These are phyloP conservation scores for Plectosphaerella sp. DNA, from an alignment of 2,329 filamentous ascomycete species.

Conservation along the genomic window DNA sequence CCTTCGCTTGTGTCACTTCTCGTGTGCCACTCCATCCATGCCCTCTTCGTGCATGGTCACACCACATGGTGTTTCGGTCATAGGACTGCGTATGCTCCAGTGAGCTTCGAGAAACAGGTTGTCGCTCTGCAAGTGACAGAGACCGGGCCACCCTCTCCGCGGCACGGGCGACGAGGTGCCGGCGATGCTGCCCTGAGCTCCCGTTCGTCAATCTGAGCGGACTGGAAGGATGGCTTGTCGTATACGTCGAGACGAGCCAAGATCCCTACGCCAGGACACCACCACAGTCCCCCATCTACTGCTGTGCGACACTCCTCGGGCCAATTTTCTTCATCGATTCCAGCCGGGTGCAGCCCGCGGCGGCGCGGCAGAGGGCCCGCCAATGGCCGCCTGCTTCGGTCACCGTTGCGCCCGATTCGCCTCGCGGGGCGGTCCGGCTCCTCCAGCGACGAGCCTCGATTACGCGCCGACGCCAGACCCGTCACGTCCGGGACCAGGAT, in stretches of 20 bases:
- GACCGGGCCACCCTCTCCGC: conserved; percentile 11
- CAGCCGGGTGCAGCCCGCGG: neutral
- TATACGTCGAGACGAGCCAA: too few species aligned
- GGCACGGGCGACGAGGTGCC: neutral
- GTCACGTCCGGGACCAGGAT: conserved; percentile 9
- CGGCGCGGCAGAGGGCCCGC: conserved; percentile 11
- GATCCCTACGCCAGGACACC: too few species aligned
- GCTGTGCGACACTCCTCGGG: neutral
- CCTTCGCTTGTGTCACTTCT: conserved; percentile 2
- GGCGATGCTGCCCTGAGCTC: too few species aligned
- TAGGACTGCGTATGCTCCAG: conserved; percentile 35
- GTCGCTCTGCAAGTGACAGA: conserved; percentile 25
- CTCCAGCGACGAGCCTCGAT: conserved; percentile 43
- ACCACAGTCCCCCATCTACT: neutral
- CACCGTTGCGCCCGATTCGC: conserved; percentile 42
- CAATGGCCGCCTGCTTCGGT: conserved; percentile 34
- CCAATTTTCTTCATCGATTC: neutral
- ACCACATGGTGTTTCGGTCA: conserved; percentile 42
- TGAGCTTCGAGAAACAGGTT: conserved; percentile 23
- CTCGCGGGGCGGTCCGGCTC: conserved; percentile 33
- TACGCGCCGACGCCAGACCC: conserved; percentile 41
- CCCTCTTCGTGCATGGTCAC: conserved; percentile 22
- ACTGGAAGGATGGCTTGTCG: conserved; percentile 1
- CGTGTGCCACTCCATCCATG: conserved; percentile 6
- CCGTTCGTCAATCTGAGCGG: too few species aligned